Evolutionary conservation across 2,329 filamentous ascomycete species (phyloP), one percentile per base, ranked within the genome.

Genomic region (Mycogone perniciosa): DNA sequence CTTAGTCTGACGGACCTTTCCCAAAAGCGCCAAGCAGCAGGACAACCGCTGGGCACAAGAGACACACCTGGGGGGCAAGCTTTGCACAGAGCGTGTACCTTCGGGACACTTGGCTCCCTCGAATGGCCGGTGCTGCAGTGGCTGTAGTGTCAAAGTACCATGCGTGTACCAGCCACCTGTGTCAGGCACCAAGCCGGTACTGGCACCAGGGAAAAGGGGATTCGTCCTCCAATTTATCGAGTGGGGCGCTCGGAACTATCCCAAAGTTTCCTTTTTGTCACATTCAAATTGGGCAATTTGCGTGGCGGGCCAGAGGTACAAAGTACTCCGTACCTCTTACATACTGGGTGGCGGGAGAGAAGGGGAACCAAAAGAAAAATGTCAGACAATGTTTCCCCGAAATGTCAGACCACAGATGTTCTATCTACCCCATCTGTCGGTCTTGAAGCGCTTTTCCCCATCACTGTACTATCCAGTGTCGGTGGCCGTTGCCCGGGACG

Each of bases 221-320:
- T 44, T 51, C 13, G 40, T 40, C 38, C 47, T 44, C 33, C 46
- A 57, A 58, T 58, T 54, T 55, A 38, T 40, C 43, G 29, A 40
- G 52, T 48, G 56, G 51, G 48, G 44, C 48, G 46, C 31, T 45
- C 50, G 52, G 50, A 51, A 47, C 53, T 53, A 48, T 49, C 54
- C 48, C 50, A 44, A 49, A 56, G 50, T 44, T 48, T 44, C 51
- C 45, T 41, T 54, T 47, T 47, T 49, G 51, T 43, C 54, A 27
- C 46, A 42, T 29, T 53, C 52, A 60, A 59, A 59, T 60, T 60
- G 57, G 51, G 45, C 58, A 61, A 60, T 61, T 59, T 61, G 50
- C 54, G 48, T 52, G n/a, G 54, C 40, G 7, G 46, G 35, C 54
- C 46, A 47, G 51, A 48, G 50, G 43, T 38, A 4, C 4, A 38